Evolutionary conservation across 139 green algal genomes (phyloP).

Genomic region (Closterium sp.): DNA sequence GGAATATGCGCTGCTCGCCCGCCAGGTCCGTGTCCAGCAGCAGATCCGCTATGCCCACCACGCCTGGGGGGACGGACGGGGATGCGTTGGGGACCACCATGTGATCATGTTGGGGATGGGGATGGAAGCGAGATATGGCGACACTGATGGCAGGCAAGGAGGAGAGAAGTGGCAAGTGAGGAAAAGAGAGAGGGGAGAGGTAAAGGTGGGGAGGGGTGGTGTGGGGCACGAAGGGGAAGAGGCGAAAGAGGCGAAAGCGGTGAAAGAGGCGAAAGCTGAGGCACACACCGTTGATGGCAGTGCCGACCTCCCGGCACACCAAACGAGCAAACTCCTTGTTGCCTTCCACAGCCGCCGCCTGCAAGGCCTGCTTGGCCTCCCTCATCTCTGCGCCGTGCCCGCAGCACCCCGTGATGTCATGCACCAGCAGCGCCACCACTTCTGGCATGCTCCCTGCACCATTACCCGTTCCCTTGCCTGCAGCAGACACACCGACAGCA

Average conservation of each 20-base stretch:
- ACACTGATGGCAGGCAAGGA: no score
- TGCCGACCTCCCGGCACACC: background rate
- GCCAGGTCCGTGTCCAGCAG: constrained; percentile 2
- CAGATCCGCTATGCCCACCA: constrained; percentile 8
- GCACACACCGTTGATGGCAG: background rate
- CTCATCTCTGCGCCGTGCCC: background rate
- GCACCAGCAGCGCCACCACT: background rate
- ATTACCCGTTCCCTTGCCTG: background rate
- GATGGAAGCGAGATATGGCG: no score
- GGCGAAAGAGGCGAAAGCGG: background rate
- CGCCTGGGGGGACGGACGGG: background rate
- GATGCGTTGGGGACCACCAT: no score
- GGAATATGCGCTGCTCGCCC: constrained; percentile 1
- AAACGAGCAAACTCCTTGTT: background rate
- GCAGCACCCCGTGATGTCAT: background rate
- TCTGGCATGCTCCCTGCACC: background rate
- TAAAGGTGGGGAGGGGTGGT: background rate
- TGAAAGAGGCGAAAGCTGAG: background rate
- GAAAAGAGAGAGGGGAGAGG: background rate
- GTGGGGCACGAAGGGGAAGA: no score
- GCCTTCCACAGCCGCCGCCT: background rate
- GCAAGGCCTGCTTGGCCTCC: background rate
- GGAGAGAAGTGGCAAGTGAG: background rate
- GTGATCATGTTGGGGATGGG: no score
- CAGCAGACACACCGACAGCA: background rate